phyloP scores from a whole-genome alignment of 305 asterid species.

The Solanum hybrid region DNA sequence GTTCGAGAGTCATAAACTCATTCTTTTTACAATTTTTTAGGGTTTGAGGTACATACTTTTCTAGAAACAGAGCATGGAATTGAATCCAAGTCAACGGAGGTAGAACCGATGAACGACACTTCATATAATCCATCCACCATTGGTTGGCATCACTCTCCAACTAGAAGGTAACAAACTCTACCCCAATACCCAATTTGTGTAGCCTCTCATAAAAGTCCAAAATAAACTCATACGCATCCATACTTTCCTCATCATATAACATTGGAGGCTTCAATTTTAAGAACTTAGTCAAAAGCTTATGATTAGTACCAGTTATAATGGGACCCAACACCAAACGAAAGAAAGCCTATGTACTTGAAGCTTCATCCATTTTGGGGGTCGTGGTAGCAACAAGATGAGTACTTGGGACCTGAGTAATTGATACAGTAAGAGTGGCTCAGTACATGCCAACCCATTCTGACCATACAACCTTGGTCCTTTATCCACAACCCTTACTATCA shows the following conservation, averaged over 20 bases:
- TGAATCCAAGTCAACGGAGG: neutral
- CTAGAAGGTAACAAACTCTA: neutral
- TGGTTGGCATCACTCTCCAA: neutral
- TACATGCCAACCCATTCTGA: neutral
- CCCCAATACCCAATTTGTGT: neutral
- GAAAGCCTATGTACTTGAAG: too few relatives aligned
- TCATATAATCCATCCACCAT: neutral
- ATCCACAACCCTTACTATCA: neutral
- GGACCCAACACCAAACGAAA: neutral
- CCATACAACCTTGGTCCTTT: neutral
- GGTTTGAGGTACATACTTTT: neutral
- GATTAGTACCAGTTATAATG: neutral
- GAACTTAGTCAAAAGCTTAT: neutral
- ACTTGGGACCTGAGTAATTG: neutral
- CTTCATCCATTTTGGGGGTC: neutral
- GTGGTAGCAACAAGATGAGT: neutral
- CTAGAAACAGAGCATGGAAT: neutral
- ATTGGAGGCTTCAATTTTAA: neutral
- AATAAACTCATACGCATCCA: neutral
- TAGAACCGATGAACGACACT: neutral
- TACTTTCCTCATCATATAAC: neutral
- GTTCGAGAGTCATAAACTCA: neutral
- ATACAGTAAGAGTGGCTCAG: neutral
- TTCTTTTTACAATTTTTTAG: neutral
- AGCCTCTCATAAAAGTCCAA: neutral